These are phyloP conservation scores for Trichoderma sp. DNA, from an alignment of 2,329 filamentous ascomycete genomes.

Conservation along the genomic window DNA sequence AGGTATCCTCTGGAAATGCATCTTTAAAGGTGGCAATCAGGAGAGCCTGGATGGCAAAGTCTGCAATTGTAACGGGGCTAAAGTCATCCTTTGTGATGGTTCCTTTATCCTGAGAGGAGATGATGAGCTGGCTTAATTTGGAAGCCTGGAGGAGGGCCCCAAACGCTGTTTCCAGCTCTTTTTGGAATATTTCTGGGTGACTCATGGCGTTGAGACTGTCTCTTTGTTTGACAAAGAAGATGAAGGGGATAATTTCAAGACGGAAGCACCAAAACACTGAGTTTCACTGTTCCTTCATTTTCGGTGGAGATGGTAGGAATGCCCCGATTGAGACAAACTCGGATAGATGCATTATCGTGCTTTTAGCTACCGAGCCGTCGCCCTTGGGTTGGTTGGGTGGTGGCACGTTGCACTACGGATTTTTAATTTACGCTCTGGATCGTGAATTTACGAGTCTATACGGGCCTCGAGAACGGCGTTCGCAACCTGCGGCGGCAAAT, in stretches of 20 bases:
- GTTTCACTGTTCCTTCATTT: background rate
- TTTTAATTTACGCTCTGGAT: background rate
- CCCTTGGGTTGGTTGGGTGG: background rate
- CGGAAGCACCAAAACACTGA: background rate
- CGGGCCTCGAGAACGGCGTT: background rate
- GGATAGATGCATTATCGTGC: constrained; percentile 31
- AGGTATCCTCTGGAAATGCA: constrained; percentile 52
- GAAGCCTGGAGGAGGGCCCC: constrained; percentile 48
- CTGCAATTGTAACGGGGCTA: constrained; percentile 59
- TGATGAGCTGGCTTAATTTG: constrained; percentile 51
- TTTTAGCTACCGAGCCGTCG: background rate
- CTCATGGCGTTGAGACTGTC: constrained; percentile 36
- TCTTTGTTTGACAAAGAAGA: background rate
- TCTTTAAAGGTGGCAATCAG: constrained; percentile 51
- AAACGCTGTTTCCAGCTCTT: constrained; percentile 47
- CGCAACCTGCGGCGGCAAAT: background rate
- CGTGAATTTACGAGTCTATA: background rate
- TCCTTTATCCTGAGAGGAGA: constrained; percentile 51
- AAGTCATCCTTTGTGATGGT: constrained; percentile 56
- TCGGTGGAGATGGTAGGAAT: background rate
- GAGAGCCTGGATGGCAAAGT: constrained; percentile 61
- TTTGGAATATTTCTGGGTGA: constrained; percentile 35
- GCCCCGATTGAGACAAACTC: constrained; percentile 31
- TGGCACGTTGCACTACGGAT: background rate
- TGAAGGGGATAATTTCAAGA: background rate